These are phyloP conservation scores for Sodiomyces alkalinus DNA, from an alignment of 2,329 filamentous ascomycete genomes.

Conservation along the genomic window DNA sequence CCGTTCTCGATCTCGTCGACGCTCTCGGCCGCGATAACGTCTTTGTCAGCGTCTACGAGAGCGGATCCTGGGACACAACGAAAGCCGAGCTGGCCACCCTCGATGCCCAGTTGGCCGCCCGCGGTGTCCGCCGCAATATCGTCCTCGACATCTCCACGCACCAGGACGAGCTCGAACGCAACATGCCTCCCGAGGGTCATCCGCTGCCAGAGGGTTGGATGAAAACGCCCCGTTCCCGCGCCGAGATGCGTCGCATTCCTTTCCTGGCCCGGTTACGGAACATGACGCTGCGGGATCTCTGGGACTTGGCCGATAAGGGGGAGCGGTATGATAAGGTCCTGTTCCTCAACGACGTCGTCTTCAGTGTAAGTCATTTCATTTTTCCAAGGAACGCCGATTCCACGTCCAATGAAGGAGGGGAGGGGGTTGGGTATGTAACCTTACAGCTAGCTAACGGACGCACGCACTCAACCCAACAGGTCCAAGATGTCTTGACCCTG, in stretches of 20 bases:
- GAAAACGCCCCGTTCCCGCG: slow-evolving; percentile 33
- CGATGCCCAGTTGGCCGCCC: slow-evolving; percentile 32
- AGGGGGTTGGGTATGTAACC: too few species aligned
- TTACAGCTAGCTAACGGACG: too few species aligned
- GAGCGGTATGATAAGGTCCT: slow-evolving; percentile 41
- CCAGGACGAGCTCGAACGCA: slow-evolving; percentile 32
- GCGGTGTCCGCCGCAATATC: slow-evolving; percentile 39
- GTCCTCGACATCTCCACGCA: slow-evolving; percentile 44
- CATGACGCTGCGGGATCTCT: slow-evolving; percentile 41
- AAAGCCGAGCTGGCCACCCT: slow-evolving; percentile 45
- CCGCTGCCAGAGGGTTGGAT: slow-evolving; percentile 44
- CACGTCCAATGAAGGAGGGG: not conserved
- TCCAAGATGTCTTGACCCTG: slow-evolving; percentile 37
- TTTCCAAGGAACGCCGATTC: not conserved
- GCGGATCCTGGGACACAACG: slow-evolving; percentile 53
- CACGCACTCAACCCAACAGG: slow-evolving; percentile 16
- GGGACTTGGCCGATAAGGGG: slow-evolving; percentile 32
- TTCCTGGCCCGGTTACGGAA: slow-evolving; percentile 53
- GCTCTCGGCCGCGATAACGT: slow-evolving; percentile 48
- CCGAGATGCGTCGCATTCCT: slow-evolving; percentile 50
- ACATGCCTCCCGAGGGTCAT: slow-evolving; percentile 3
- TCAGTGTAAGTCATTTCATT: slow-evolving; percentile 27
- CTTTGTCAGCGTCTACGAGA: slow-evolving; percentile 53
- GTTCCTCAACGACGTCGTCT: slow-evolving; percentile 50
- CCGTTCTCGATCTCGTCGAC: slow-evolving; percentile 39